Conservation (phyloP, 192 early-diverging fungal species). For the Umbelopsis vinacea region DNA sequence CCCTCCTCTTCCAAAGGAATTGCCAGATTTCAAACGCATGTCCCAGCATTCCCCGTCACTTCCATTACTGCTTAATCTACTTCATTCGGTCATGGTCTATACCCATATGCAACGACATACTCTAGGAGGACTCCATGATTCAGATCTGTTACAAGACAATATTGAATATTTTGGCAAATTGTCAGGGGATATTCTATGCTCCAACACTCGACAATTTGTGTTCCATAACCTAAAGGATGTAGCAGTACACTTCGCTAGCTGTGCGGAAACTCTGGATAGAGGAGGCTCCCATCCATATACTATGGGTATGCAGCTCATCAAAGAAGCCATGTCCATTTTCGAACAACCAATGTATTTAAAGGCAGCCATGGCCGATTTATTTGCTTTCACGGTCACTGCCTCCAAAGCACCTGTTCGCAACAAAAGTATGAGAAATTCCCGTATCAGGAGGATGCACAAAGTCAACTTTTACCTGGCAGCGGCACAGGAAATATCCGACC, state of each 20-base stretch:
- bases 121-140: constrained; percentile 4
- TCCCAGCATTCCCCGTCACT: background rate
- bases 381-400: background rate
- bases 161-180: background rate
- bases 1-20: background rate
- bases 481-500: background rate
- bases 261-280: background rate
- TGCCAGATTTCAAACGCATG: background rate
- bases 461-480: background rate
- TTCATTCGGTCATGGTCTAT: background rate
- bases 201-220: background rate
- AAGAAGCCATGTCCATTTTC: constrained; percentile 4
- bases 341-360: background rate
- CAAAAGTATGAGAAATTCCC: background rate
- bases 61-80: background rate
- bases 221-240: background rate
- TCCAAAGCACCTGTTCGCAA: background rate
- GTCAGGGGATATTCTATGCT: background rate
- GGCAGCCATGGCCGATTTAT: background rate
- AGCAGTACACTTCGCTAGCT: background rate
- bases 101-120: constrained; percentile 5
- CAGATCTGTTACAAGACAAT: background rate
- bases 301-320: background rate
- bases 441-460: background rate
- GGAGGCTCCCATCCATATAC: background rate